A percentile compares a stretch with the other conserved stretches of the same genome.
phyloP scores from a whole-genome alignment of 148 eudicot species.

The Chenopodium berlandieri region DNA sequence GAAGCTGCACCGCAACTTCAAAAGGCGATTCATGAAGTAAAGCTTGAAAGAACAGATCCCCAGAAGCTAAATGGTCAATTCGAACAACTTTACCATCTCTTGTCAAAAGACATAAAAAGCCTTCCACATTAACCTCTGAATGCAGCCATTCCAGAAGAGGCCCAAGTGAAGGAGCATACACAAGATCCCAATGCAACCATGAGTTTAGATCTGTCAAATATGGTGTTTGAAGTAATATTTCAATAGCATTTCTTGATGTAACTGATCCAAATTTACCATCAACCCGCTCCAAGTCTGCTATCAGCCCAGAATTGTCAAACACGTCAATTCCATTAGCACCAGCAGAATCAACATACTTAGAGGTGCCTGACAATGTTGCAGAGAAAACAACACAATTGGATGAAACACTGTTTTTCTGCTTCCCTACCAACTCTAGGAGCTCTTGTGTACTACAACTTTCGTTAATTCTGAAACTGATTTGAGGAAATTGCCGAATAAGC shows the following conservation, averaged over 20 bases:
- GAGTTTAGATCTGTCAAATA: constrained; percentile 64
- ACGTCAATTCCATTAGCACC: constrained; percentile 26
- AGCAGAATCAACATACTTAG: constrained; percentile 23
- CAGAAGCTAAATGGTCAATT: constrained; percentile 66
- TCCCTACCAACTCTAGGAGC: constrained; percentile 31
- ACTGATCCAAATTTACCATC: constrained; percentile 32
- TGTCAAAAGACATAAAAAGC: constrained; percentile 64
- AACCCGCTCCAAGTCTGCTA: constrained; percentile 20
- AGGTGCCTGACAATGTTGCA: constrained; percentile 50
- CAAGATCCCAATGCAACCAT: constrained; percentile 84
- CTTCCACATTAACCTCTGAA: constrained; percentile 59
- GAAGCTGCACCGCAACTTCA: constrained; percentile 62
- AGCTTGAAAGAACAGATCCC: constrained; percentile 68
- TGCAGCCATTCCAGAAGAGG: constrained; percentile 75
- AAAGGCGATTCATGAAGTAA: constrained; percentile 69
- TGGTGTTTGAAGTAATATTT: constrained; percentile 67
- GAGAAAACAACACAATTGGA: constrained; percentile 63
- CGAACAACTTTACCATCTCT: constrained; percentile 68
- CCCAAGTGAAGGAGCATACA: constrained; percentile 82
- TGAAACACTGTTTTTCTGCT: constrained; percentile 34
- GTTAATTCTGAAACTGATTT: constrained; percentile 45
- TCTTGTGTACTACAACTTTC: constrained; percentile 35
- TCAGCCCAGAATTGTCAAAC: constrained; percentile 19
- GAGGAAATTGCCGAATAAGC: constrained; percentile 76
- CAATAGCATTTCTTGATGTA: constrained; percentile 66